Evolutionary conservation across 2,329 filamentous ascomycete genomes (phyloP).

Genomic region (Penicillium sp.): DNA sequence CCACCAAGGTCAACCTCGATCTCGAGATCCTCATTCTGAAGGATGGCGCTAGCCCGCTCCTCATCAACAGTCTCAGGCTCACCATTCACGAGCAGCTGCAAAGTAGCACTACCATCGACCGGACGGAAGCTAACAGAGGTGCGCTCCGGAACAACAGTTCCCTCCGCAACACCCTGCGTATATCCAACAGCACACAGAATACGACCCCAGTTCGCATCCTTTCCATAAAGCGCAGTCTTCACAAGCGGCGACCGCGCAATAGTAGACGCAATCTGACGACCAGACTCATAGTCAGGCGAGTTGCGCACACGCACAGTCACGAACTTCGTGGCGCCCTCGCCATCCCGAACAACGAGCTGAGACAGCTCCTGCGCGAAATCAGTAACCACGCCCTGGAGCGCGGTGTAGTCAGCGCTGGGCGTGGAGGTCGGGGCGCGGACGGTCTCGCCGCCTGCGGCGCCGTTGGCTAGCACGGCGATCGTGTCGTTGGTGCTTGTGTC

Average conservation of each 20-base stretch:
- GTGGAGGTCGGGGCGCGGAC: conserved; percentile 50
- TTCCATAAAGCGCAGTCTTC: conserved; percentile 95
- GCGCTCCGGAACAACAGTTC: conserved; percentile 54
- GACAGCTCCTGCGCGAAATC: conserved; percentile 81
- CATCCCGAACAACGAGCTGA: conserved; percentile 91
- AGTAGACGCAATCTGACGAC: conserved; percentile 77
- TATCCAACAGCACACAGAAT: conserved; percentile 95
- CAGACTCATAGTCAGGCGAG: conserved; percentile 68
- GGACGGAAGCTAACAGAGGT: conserved; percentile 66
- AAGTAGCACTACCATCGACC: conserved; percentile 56
- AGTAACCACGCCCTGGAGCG: conserved; percentile 71
- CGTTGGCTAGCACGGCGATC: conserved; percentile 90
- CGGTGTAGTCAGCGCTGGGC: conserved; percentile 62
- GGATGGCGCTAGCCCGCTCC: conserved; percentile 58
- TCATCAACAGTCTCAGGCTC: conserved; percentile 66
- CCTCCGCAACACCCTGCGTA: conserved; percentile 51
- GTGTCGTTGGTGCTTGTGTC: conserved; percentile 99
- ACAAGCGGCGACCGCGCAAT: conserved; percentile 92
- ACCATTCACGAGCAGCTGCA: conserved; percentile 62
- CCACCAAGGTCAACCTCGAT: conserved; percentile 62
- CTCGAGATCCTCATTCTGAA: conserved; percentile 64
- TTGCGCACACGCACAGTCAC: conserved; percentile 86
- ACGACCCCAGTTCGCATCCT: conserved; percentile 97
- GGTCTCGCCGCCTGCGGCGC: conserved; percentile 74
- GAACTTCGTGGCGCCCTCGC: conserved; percentile 97